These are phyloP conservation scores for Pachysandra terminalis DNA, from an alignment of 164 flowering plant genomes.

Conservation along the genomic window DNA sequence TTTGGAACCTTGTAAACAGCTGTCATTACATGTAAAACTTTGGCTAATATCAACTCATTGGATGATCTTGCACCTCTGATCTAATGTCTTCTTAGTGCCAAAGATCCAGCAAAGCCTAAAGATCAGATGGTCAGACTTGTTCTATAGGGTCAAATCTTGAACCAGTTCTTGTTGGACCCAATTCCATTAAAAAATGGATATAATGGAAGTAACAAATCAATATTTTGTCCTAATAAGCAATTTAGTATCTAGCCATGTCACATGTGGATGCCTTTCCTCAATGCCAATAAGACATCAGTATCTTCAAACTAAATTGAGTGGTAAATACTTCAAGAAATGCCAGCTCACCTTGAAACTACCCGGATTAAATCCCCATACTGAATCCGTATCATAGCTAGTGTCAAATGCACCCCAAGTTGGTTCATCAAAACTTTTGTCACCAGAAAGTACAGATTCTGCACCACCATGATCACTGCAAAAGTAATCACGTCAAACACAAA, in stretches of 20 bases:
- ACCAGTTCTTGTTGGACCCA: not conserved
- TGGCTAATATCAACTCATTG: not conserved
- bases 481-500: not conserved
- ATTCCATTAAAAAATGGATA: not conserved
- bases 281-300: too few relatives aligned
- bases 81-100: not conserved
- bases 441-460: constrained; percentile 49
- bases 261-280: not conserved
- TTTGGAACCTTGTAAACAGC: too few relatives aligned
- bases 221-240: too few relatives aligned
- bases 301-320: not conserved
- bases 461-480: constrained; percentile 66
- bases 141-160: not conserved
- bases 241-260: too few relatives aligned
- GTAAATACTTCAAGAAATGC: not conserved
- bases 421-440: constrained; percentile 71
- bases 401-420: constrained; percentile 85
- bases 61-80: not conserved
- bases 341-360: constrained; percentile 49
- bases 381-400: constrained; percentile 73
- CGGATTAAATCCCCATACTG: constrained; percentile 82
- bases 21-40: too few relatives aligned
- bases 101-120: too few relatives aligned
- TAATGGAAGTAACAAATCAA: too few relatives aligned
- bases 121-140: not conserved